phyloP scores from a whole-genome alignment of 768 basidiomycete genomes.

The Amanita molliuscula region DNA sequence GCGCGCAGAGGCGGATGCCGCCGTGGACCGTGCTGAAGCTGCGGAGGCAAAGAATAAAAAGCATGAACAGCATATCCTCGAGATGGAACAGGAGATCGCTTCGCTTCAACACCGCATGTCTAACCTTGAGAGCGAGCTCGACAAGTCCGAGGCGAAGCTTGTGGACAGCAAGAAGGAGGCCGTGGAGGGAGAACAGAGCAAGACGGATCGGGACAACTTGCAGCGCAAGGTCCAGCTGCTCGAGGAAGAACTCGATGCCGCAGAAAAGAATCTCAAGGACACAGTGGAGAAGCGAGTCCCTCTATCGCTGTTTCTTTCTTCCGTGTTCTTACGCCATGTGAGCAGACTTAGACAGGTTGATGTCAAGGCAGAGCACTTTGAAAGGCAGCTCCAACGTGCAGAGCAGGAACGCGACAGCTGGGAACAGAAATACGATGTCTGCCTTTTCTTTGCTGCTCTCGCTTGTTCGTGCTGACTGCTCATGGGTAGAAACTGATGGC shows the following conservation, averaged over 20 bases:
- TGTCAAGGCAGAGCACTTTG: constrained; percentile 98
- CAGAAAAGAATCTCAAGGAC: constrained; percentile 96
- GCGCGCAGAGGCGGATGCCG: constrained; percentile 77
- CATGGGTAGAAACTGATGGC: constrained; percentile 49
- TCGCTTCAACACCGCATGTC: constrained; percentile 68
- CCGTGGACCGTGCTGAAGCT: constrained; percentile 73
- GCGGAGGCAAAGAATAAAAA: constrained; percentile 82
- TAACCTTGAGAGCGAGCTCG: constrained; percentile 56
- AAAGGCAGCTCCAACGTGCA: constrained; percentile 75
- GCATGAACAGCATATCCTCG: constrained; percentile 59
- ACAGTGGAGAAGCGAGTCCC: constrained; percentile 85
- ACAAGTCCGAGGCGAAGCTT: constrained; percentile 61
- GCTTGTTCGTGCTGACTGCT: constrained; percentile 7
- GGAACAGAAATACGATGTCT: constrained; percentile 93
- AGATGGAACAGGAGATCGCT: constrained; percentile 77
- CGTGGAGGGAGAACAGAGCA: constrained; percentile 61
- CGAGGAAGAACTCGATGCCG: constrained; percentile 90
- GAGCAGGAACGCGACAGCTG: constrained; percentile 89
- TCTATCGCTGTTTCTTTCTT: constrained; percentile 8
- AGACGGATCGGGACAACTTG: constrained; percentile 64
- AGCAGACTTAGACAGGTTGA: constrained; percentile 88
- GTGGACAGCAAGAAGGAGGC: constrained; percentile 51
- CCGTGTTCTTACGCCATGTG: constrained; percentile 11
- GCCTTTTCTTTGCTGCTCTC: not conserved
- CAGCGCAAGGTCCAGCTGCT: constrained; percentile 79